Conservation (phyloP, 1,284 basidiomycete species). For the Ustilago vetiveriae region DNA sequence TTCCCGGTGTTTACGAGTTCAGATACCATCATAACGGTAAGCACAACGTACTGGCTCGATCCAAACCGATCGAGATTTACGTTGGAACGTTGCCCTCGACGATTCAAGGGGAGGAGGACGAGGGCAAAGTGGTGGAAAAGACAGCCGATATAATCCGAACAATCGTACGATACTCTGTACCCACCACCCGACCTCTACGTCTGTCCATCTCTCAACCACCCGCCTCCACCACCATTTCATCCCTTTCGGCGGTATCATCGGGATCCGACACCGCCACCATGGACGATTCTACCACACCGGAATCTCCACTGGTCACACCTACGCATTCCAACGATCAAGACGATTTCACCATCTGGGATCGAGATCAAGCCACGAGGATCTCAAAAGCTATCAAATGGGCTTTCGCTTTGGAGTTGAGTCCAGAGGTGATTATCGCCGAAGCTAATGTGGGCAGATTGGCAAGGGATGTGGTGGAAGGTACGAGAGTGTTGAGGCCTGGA, state of each 20-base stretch:
- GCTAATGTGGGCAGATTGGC: conserved; percentile 86
- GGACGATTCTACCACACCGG: too few species aligned
- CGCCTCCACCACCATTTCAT: background rate
- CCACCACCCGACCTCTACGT: conserved; percentile 12
- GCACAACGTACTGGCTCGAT: conserved; percentile 89
- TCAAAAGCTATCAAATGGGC: conserved; percentile 79
- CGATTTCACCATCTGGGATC: conserved; percentile 93
- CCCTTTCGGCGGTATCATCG: background rate
- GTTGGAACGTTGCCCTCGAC: conserved; percentile 76
- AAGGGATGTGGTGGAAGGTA: conserved; percentile 79
- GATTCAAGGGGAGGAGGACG: too few species aligned
- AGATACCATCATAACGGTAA: conserved; percentile 74
- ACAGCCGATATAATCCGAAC: conserved; percentile 72
- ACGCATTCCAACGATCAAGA: conserved; percentile 74
- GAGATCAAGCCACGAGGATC: conserved; percentile 86
- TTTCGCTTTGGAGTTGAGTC: conserved; percentile 86
- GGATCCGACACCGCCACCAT: too few species aligned
- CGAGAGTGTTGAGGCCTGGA: conserved; percentile 72
- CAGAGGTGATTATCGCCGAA: conserved; percentile 90
- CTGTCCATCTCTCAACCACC: conserved; percentile 18
- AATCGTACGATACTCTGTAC: conserved; percentile 73
- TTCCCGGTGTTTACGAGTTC: conserved; percentile 85
- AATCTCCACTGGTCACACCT: background rate
- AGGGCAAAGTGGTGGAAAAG: conserved; percentile 69
- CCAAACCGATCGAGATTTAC: conserved; percentile 85